Conservation (phyloP, 2,329 filamentous ascomycete genomes). For the Colletotrichum phormii region DNA sequence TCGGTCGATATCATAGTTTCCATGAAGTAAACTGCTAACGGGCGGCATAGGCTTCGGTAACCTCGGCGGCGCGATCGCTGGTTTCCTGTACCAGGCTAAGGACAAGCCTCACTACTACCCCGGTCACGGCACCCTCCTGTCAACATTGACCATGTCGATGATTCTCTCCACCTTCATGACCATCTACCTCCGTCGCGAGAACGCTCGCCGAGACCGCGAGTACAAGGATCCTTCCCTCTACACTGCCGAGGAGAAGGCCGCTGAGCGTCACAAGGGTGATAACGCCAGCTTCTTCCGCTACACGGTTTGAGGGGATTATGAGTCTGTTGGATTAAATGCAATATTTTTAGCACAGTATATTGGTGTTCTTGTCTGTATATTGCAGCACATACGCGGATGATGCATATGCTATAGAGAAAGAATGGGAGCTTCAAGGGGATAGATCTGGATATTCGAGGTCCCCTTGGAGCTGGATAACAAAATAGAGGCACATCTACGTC, state of each 20-base stretch:
- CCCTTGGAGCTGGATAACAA: neutral
- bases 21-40: neutral
- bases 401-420: neutral
- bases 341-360: neutral
- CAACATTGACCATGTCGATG: slow-evolving; percentile 58
- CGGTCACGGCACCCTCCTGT: slow-evolving; percentile 80
- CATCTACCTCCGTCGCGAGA: slow-evolving; percentile 67
- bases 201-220: slow-evolving; percentile 61
- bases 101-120: slow-evolving; percentile 73
- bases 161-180: slow-evolving; percentile 66
- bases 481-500: neutral
- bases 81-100: slow-evolving; percentile 57
- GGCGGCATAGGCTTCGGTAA: slow-evolving; percentile 66
- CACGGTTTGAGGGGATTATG: slow-evolving; percentile 52
- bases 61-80: slow-evolving; percentile 60
- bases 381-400: neutral
- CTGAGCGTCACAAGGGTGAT: slow-evolving; percentile 67
- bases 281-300: slow-evolving; percentile 67
- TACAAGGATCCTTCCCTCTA: slow-evolving; percentile 61
- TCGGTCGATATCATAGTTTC: no score
- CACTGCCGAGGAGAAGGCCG: slow-evolving; percentile 63
- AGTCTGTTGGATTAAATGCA: neutral
- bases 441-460: neutral
- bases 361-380: neutral
- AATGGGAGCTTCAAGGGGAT: neutral